Conservation (phyloP, 1,284 basidiomycete genomes). For the Cryptococcus amylolentus region DNA sequence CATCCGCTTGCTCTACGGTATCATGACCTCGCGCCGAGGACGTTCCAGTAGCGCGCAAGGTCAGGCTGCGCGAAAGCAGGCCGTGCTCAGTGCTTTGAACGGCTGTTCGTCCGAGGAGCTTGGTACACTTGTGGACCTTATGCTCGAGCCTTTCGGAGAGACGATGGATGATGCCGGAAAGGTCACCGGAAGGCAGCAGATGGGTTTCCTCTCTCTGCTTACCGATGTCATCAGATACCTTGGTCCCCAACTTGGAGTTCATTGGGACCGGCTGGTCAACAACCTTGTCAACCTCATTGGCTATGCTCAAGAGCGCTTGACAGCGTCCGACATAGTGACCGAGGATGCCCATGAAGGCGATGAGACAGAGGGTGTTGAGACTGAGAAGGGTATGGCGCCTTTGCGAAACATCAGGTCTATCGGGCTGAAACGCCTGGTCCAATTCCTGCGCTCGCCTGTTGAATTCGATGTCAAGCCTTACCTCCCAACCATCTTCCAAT, state of each 20-base stretch:
- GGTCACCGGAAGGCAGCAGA: constrained; percentile 64
- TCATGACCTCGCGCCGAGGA: constrained; percentile 79
- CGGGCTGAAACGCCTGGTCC: constrained; percentile 78
- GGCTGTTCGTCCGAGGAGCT: constrained; percentile 74
- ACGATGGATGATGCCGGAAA: constrained; percentile 3
- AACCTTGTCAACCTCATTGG: constrained; percentile 63
- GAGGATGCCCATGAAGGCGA: constrained; percentile 41
- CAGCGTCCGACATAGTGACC: constrained; percentile 41
- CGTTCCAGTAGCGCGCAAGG: constrained; percentile 58
- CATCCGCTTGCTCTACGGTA: constrained; percentile 79
- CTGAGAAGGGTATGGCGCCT: constrained; percentile 50
- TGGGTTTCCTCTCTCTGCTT: constrained; percentile 79
- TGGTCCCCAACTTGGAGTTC: constrained; percentile 63
- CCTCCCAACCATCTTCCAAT: constrained; percentile 63
- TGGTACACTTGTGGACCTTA: constrained; percentile 74
- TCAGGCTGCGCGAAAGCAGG: constrained; percentile 66
- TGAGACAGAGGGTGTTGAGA: constrained; percentile 39
- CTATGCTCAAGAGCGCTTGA: constrained; percentile 62
- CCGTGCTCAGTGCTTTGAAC: constrained; percentile 70
- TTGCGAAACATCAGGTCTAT: constrained; percentile 69
- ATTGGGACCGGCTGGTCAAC: constrained; percentile 72
- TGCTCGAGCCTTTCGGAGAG: constrained; percentile 69
- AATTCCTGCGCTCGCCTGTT: constrained; percentile 74
- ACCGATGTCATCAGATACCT: constrained; percentile 76
- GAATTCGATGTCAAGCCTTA: constrained; percentile 73